A percentile compares a stretch with the other conserved stretches of the same genome.
phyloP scores from a whole-genome alignment of 345 rosid species.

The Gossypium longicalyx region DNA sequence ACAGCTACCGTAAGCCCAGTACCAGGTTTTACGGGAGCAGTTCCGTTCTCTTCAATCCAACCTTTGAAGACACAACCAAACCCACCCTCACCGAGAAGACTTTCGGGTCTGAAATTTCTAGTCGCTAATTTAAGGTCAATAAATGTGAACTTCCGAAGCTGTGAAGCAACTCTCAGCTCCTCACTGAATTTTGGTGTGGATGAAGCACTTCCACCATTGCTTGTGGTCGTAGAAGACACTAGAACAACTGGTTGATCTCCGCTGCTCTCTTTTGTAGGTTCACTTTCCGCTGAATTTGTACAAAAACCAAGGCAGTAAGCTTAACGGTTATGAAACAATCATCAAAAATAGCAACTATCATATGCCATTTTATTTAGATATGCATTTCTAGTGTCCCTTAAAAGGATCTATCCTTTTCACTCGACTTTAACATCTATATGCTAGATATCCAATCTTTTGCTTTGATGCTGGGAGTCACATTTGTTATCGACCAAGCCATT shows the following conservation, averaged over 20 bases:
- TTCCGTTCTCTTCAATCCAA: slow-evolving; percentile 89
- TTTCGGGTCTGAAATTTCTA: slow-evolving; percentile 79
- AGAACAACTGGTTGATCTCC: slow-evolving; percentile 42
- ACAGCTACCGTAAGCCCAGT: slow-evolving; percentile 88
- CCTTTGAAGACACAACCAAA: slow-evolving; percentile 96
- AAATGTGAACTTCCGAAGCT: slow-evolving; percentile 60
- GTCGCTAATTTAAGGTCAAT: slow-evolving; percentile 72
- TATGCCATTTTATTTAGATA: not conserved
- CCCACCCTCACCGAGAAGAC: slow-evolving; percentile 88
- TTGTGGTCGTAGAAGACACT: slow-evolving; percentile 38
- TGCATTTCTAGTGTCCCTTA: not conserved
- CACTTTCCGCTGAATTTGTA: slow-evolving; percentile 38
- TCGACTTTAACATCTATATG: not conserved
- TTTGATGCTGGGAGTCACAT: too few relatives aligned
- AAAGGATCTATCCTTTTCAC: not conserved
- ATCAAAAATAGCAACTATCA: not conserved
- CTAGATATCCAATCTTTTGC: too few relatives aligned
- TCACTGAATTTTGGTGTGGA: slow-evolving; percentile 62
- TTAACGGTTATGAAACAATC: not conserved
- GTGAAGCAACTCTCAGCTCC: slow-evolving; percentile 67
- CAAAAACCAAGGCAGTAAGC: slow-evolving; percentile 2
- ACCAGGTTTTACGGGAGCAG: slow-evolving; percentile 89
- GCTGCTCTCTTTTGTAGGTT: slow-evolving; percentile 30
- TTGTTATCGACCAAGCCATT: too few relatives aligned
- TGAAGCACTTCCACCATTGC: slow-evolving; percentile 48